These are phyloP conservation scores for Cucumis sativus DNA, from an alignment of 306 rosid species.

Conservation along the genomic window DNA sequence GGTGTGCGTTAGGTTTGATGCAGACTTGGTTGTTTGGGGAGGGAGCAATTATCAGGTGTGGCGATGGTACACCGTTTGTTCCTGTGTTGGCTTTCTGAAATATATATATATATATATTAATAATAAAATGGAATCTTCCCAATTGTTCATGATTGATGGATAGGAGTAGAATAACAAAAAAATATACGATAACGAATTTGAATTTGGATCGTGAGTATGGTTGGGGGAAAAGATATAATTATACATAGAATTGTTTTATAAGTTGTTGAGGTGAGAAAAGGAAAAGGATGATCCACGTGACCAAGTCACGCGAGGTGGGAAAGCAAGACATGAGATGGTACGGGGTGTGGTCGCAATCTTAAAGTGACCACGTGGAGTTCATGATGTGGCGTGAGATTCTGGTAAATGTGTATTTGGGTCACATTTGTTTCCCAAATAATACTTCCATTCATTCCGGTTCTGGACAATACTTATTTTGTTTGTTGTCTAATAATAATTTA, in stretches of 20 bases:
- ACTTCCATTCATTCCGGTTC: no score
- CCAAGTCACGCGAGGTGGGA: slow-evolving; percentile 8
- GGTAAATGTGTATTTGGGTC: background rate
- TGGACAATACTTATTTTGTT: no score
- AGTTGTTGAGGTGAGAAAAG: background rate
- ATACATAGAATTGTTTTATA: background rate
- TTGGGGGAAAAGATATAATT: background rate
- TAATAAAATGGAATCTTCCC: background rate
- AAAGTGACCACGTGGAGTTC: slow-evolving; percentile 19
- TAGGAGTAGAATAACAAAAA: background rate
- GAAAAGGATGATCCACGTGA: slow-evolving; percentile 9
- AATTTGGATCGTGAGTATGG: background rate
- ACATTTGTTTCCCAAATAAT: no score
- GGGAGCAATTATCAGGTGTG: background rate
- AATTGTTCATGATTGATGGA: background rate
- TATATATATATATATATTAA: no score
- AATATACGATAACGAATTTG: background rate
- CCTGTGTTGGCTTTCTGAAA: background rate
- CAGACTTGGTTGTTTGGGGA: background rate
- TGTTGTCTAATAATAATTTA: no score
- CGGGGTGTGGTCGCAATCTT: background rate
- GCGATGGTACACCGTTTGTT: background rate
- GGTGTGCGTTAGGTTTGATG: slow-evolving; percentile 11
- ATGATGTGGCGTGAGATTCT: slow-evolving; percentile 1
- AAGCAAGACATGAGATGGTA: background rate